Conservation (phyloP, 495 filamentous ascomycete species). For the Trichoderma erinaceum region DNA sequence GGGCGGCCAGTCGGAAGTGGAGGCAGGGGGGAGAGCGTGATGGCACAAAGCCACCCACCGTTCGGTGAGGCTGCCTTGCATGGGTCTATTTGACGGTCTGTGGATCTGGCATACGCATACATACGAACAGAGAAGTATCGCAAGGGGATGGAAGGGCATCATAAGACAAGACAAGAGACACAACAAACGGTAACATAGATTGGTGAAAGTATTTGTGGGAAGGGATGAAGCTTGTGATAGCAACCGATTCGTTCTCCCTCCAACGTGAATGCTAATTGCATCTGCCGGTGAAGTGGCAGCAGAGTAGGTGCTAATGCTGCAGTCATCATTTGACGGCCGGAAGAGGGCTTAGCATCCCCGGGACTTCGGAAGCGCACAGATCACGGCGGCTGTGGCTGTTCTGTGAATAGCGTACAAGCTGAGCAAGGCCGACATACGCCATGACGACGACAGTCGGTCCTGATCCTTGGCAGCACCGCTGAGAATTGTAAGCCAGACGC, state of each 20-base stretch:
- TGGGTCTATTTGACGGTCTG: not conserved
- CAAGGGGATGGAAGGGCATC: not conserved
- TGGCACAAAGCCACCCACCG: not conserved
- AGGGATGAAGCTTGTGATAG: not conserved
- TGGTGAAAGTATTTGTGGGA: not conserved
- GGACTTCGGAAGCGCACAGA: not conserved
- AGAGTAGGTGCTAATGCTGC: not conserved
- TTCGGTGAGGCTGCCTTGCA: constrained; percentile 11
- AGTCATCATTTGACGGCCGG: not conserved
- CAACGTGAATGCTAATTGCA: too few relatives aligned
- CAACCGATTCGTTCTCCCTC: not conserved
- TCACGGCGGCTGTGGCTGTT: not conserved
- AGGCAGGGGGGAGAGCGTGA: not conserved
- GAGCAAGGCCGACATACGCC: not conserved
- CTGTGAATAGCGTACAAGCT: not conserved
- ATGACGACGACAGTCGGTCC: not conserved
- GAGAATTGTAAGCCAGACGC: too few relatives aligned
- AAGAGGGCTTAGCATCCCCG: not conserved
- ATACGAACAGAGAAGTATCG: not conserved
- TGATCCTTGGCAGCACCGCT: not conserved
- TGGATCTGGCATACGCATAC: constrained; percentile 1
- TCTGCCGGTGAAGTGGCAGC: not conserved
- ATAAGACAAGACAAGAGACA: constrained; percentile 1
- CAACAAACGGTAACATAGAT: not conserved
- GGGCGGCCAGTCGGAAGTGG: constrained; percentile 9